Evolutionary conservation across 805 yeast genomes (phyloP), one percentile per base, ranked within the genome.

Genomic region (Myxozyma geophila): DNA sequence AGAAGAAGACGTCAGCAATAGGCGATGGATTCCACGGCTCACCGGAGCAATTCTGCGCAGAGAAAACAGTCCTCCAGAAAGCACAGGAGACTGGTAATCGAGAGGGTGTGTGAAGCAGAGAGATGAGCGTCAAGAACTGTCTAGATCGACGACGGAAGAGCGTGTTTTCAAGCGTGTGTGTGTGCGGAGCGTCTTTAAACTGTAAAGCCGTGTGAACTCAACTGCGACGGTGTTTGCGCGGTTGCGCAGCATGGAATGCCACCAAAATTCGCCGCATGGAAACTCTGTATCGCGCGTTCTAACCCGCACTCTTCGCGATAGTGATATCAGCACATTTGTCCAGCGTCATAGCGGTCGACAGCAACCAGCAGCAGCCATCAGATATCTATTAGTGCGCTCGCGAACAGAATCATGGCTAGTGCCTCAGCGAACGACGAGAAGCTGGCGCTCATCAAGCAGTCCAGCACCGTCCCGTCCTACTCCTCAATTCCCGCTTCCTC

Each of bases 391-490:
- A 28, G 5, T 28, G 28, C 28, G 28, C 28, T 28, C 5, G 28
- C 5, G 28, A 28, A 28, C 5, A 28, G 28, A 28, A 46, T 19
- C 9, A 12, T 21, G 21, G n/a, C 35, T n/a, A 23, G 8, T 3
- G n/a, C n/a, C 6, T 47, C 35, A 21, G 13, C 35, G 17, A 13
- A 44, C 10, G 46, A 17, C 37, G 60, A 56, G 19, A 39, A 47
- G 44, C 44, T 21, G 17, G 19, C 54, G 33, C 40, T 56, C 15
- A 49, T 56, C n/a, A 40, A 17, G 12, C 23, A 17, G n/a, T 10
- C 54, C 23, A 48, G 39, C 37, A 44, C 41, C 2, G 51, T 43
- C n/a, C 53, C 60, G 8, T 52, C 64, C 3, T 61, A 56, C 43
- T 36, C 54, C 43, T 50, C 64, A n/a, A 57, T 61, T 7, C 49